phyloP scores from a whole-genome alignment of 2,329 filamentous ascomycete species.

The Cladophialophora immunda region DNA sequence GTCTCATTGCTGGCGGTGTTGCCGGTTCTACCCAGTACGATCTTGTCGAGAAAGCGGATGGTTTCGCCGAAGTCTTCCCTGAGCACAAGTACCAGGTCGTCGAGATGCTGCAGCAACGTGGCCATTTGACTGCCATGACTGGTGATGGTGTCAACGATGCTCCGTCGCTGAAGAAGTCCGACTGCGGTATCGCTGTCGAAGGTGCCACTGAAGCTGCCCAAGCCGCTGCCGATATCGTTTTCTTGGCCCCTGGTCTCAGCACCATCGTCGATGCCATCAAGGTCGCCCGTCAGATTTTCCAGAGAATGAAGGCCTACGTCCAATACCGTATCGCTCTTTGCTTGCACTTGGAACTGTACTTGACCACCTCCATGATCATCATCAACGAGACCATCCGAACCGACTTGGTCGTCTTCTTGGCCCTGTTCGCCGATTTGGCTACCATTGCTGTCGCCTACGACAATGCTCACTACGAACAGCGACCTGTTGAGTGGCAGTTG shows the following conservation, averaged over 20 bases:
- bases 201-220: slow-evolving; percentile 76
- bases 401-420: slow-evolving; percentile 80
- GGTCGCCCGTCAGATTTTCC: slow-evolving; percentile 77
- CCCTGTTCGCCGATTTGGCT: slow-evolving; percentile 79
- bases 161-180: slow-evolving; percentile 76
- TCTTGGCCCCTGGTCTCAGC: slow-evolving; percentile 75
- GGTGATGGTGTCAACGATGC: slow-evolving; percentile 80
- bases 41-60: slow-evolving; percentile 77
- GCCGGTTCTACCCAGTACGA: slow-evolving; percentile 77
- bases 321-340: slow-evolving; percentile 80
- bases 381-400: slow-evolving; percentile 78
- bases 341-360: slow-evolving; percentile 77
- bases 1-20: slow-evolving; percentile 78
- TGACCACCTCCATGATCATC: slow-evolving; percentile 80
- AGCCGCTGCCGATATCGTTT: slow-evolving; percentile 77
- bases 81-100: slow-evolving; percentile 81
- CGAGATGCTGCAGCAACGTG: slow-evolving; percentile 77
- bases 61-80: slow-evolving; percentile 77
- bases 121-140: slow-evolving; percentile 78
- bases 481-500: slow-evolving; percentile 81
- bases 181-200: slow-evolving; percentile 78
- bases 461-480: slow-evolving; percentile 77
- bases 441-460: slow-evolving; percentile 82
- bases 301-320: slow-evolving; percentile 80
- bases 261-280: slow-evolving; percentile 78